Base-by-base conservation (phyloP, 768 basidiomycete genomes). In the Pleurotus sapidus region DNA sequence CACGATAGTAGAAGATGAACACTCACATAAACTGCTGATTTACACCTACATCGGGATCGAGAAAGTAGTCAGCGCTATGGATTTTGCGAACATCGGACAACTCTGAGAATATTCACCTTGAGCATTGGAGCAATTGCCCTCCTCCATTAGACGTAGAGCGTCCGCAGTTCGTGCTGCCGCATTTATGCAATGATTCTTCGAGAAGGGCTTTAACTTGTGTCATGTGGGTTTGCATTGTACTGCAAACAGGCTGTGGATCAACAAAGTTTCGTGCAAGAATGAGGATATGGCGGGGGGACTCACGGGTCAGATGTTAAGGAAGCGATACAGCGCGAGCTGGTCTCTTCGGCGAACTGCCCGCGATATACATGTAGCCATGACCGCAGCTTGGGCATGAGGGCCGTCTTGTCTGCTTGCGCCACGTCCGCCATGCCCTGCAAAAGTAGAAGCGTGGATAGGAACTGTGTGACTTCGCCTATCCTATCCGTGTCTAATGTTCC, bases 11-110 rank as follows among this genome's bases (percentile, higher is more conserved):
- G 37, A 45, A 55, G 12, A 15, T n/a, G 9, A 20, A 6, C 2
- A 67, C 75, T 70, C 65, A 77, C 77, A 63, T 78, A 78, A n/a
- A 76, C 72, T 5, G 70, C 72, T 3, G 70, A 67, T 59, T 76
- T 78, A 61, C 77, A 79, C 59, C 77, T 78, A 47, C 45, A 27
- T 37, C 4, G 30, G 30, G 38, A 49, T 14, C 18, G 51, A 20
- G 38, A 37, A 45, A 39, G 7, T 25, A 38, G 45, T 38, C 43
- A 57, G 5, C 58, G 17, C 1, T 17, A 1, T n/a, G 23, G 47
- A 20, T 25, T 30, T 34, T 47, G 55, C 45, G 20, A 6, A 40
- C n/a, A 51, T 4, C 20, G 49, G 43, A 30, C 25, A 38, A 23
- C 20, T 57, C 48, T 5, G 15, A 43, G 58, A 42, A 37, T 6